These are phyloP conservation scores for Gymnopus androsaceus DNA, from an alignment of 1,284 basidiomycete species.

Conservation along the genomic window DNA sequence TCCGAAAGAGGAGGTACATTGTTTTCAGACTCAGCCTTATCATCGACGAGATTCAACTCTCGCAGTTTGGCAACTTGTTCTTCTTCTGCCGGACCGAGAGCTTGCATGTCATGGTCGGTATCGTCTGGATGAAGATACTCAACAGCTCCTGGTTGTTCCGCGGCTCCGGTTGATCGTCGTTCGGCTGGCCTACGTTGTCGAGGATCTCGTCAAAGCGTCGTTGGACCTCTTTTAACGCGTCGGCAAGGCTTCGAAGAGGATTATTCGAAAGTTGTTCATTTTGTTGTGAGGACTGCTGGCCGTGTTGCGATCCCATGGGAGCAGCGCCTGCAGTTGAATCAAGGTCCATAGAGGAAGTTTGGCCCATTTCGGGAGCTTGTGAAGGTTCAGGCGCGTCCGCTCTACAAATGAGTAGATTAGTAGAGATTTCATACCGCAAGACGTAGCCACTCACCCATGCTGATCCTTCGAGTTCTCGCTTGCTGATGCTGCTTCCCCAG, in stretches of 20 bases:
- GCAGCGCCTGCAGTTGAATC: constrained; percentile 38
- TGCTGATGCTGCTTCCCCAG: constrained; percentile 29
- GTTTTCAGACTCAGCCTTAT: constrained; percentile 42
- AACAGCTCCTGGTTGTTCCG: constrained; percentile 57
- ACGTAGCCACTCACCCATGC: constrained; percentile 35
- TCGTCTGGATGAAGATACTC: constrained; percentile 85
- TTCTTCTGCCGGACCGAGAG: constrained; percentile 83
- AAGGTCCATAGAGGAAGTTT: constrained; percentile 28
- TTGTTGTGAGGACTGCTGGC: constrained; percentile 43
- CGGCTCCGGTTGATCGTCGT: constrained; percentile 35
- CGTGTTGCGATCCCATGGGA: constrained; percentile 46
- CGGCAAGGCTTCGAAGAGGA: constrained; percentile 82
- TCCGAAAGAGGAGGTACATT: constrained; percentile 43
- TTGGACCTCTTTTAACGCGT: constrained; percentile 83
- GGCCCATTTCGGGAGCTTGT: constrained; percentile 21
- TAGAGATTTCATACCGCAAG: too few species aligned
- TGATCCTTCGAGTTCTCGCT: constrained; percentile 13
- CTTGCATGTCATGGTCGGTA: constrained; percentile 80
- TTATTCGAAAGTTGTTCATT: constrained; percentile 48
- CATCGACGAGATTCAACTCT: constrained; percentile 77
- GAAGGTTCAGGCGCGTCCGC: constrained; percentile 24
- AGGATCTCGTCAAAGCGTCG: constrained; percentile 87
- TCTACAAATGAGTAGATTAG: too few species aligned
- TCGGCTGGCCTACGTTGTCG: constrained; percentile 43
- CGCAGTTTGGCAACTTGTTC: constrained; percentile 84